Conservation (phyloP, 768 basidiomycete species). For the Tricholoma hemisulphureum region DNA sequence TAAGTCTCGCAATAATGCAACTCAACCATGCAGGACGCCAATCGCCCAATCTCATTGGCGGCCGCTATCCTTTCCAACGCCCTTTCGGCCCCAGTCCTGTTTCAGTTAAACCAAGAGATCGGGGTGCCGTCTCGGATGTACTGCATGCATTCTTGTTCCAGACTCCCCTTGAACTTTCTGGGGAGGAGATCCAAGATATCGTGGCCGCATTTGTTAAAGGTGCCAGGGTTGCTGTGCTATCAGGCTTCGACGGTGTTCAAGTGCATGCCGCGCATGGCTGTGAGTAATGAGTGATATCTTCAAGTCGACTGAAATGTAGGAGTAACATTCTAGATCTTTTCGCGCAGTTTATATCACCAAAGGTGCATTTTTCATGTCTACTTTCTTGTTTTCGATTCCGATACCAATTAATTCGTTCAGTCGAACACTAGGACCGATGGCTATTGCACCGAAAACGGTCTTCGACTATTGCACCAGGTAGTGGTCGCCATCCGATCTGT, state of each 20-base stretch:
- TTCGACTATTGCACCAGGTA: conserved; percentile 61
- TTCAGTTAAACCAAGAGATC: conserved; percentile 37
- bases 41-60: conserved; percentile 69
- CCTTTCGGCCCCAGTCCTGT: conserved; percentile 75
- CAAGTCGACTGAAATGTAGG: background rate
- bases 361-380: conserved; percentile 40
- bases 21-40: conserved; percentile 83
- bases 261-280: conserved; percentile 87
- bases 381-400: background rate
- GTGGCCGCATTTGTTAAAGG: conserved; percentile 65
- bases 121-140: conserved; percentile 31
- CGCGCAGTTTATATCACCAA: conserved; percentile 73
- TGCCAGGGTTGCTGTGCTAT: conserved; percentile 57
- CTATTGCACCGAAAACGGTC: conserved; percentile 50
- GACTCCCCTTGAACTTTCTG: conserved; percentile 57
- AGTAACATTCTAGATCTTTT: conserved; percentile 57
- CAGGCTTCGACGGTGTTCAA: conserved; percentile 86
- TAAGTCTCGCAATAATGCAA: conserved; percentile 71
- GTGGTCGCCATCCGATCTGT: conserved; percentile 51
- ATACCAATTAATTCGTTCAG: conserved; percentile 2
- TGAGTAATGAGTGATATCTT: conserved; percentile 36
- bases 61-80: conserved; percentile 54
- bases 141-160: conserved; percentile 58
- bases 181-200: conserved; percentile 57
- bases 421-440: conserved; percentile 57